Evolutionary conservation across 108 stramenopile species (phyloP), one percentile per base, ranked within the genome.

Genomic region (Craspedostauros australis): DNA sequence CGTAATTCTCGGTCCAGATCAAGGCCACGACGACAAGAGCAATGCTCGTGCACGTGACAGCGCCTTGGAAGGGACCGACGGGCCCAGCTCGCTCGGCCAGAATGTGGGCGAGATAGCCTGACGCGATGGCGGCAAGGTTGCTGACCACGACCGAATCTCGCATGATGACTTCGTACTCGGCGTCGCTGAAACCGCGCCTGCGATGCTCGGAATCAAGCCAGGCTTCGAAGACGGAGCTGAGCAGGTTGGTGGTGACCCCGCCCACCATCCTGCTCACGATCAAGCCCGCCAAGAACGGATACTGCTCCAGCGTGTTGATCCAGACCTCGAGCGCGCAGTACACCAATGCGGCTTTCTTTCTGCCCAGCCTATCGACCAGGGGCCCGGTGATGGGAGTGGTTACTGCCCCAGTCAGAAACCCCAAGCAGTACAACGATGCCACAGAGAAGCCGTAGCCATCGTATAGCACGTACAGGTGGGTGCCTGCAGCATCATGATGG

Each of bases 1-100:
- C 94, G 56, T 91, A 88, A 59, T 95, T 95, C 54, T 95, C 94
- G 24, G 50, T 54, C 91, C 91, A 95, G 30, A 68, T 18, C 24
- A 56, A 27, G 12, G 47, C 37, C 2, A 91, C 64, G 0, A 88
- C 66, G 14, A 65, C 46, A 19, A 86, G 48, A 4, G 79, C 87
- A 38, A 84, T 19, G 0, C 66, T 40, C 7, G 87, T 89, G 31
- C 86, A 77, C 8, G 64, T 68, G 11, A 91, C 80, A 25, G 93
- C 88, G 32, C 79, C 78, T 53, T 90, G 57, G 39, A 94, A 94
- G 0, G 93, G 93, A 5, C 89, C 89, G 11, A 80, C 79, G 32
- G 81, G 77, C 7, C 93, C 93, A 25, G 63, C 53, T 14, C 41
- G 34, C 49, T 69, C 77, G 9, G 80, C 82, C 7, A 82, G 57